Conservation (phyloP, 2,329 filamentous ascomycete species). For the Talaromyces sp. region DNA sequence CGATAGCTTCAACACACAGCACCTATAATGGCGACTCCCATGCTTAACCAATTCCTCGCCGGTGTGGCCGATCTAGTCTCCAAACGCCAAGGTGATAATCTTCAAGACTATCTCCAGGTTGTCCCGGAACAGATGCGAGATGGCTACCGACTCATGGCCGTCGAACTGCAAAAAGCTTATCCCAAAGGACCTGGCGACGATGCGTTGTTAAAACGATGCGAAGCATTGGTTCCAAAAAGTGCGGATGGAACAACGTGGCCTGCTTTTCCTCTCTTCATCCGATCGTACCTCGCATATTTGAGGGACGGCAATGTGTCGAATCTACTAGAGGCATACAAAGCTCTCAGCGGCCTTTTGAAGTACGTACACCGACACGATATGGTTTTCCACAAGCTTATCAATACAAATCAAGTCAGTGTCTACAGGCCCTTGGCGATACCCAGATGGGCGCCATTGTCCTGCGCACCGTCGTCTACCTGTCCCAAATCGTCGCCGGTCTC, state of each 20-base stretch:
- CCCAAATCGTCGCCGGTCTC: slow-evolving; percentile 72
- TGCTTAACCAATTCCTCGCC: slow-evolving; percentile 64
- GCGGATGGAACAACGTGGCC: slow-evolving; percentile 69
- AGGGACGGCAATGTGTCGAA: slow-evolving; percentile 75
- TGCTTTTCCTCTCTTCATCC: slow-evolving; percentile 73
- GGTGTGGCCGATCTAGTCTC: slow-evolving; percentile 61
- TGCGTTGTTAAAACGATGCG: slow-evolving; percentile 56
- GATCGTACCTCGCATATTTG: slow-evolving; percentile 75
- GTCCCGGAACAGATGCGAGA: slow-evolving; percentile 63
- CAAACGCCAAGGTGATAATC: slow-evolving; percentile 59
- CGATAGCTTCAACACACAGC: background rate
- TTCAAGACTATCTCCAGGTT: slow-evolving; percentile 69
- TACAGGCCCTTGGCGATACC: slow-evolving; percentile 74
- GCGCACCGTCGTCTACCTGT: slow-evolving; percentile 77
- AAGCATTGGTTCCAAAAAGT: slow-evolving; percentile 59
- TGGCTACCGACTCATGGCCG: slow-evolving; percentile 64
- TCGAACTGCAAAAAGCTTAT: slow-evolving; percentile 62
- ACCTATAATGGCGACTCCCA: slow-evolving; percentile 49
- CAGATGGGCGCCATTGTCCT: slow-evolving; percentile 77
- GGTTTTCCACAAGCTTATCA: background rate
- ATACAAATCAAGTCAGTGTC: slow-evolving; percentile 62
- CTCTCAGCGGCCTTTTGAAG: slow-evolving; percentile 71
- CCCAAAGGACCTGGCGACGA: slow-evolving; percentile 52
- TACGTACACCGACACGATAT: slow-evolving; percentile 41
- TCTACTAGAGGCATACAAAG: slow-evolving; percentile 68